Conservation (phyloP, 441 rosid species). For the Pelargonium fulgidum region DNA sequence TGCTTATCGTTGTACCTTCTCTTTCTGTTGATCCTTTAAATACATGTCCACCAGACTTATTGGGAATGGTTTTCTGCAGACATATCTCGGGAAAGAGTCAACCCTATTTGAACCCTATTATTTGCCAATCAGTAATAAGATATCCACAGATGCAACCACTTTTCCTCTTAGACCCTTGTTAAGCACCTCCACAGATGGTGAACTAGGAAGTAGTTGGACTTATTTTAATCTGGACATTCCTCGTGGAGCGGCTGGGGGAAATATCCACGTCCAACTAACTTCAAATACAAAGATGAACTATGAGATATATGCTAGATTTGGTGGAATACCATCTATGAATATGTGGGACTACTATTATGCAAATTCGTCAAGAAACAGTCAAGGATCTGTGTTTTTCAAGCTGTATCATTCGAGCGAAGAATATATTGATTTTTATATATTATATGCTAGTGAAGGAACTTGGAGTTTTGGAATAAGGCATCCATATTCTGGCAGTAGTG, state of each 20-base stretch:
- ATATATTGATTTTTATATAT: constrained; percentile 64
- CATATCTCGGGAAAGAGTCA: constrained; percentile 58
- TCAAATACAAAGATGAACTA: constrained; percentile 47
- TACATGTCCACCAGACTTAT: constrained; percentile 19
- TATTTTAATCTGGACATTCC: constrained; percentile 70
- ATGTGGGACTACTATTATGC: constrained; percentile 74
- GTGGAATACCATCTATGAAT: constrained; percentile 63
- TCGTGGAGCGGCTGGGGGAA: constrained; percentile 86
- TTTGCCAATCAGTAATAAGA: constrained; percentile 50
- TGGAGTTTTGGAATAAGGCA: constrained; percentile 77
- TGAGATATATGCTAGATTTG: constrained; percentile 71
- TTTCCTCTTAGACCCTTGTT: constrained; percentile 65
- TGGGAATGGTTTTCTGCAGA: constrained; percentile 53
- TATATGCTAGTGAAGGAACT: constrained; percentile 74
- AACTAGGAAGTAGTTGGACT: constrained; percentile 52
- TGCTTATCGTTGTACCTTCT: constrained; percentile 14
- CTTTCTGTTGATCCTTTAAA: constrained; percentile 26
- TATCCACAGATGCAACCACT: constrained; percentile 44
- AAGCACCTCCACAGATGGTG: constrained; percentile 53
- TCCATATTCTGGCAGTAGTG: constrained; percentile 26
- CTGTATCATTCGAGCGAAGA: constrained; percentile 56
- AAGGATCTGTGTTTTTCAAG: constrained; percentile 45
- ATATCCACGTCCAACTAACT: constrained; percentile 56
- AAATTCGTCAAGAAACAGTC: constrained; percentile 53
- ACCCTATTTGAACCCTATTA: constrained; percentile 71